Percentiles rank a stretch among this genome's conserved stretches.
Conservation (phyloP, 257 asterid genomes). For the Petunia secreta region DNA sequence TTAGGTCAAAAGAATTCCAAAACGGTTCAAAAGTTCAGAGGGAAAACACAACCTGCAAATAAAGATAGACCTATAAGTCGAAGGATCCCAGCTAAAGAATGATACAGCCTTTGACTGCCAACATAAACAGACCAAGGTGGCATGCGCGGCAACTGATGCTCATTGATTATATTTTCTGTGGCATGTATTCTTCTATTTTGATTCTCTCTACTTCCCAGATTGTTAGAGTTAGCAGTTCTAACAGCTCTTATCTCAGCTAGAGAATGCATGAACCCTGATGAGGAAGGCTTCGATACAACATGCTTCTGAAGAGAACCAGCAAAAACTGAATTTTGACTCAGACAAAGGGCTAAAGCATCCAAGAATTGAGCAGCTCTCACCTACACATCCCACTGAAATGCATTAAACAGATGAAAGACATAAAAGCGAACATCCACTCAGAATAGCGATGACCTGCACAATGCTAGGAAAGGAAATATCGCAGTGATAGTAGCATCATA, state of each 20-base stretch:
- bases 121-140: conserved; percentile 87
- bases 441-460: conserved; percentile 15
- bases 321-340: conserved; percentile 83
- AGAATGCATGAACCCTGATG: conserved; percentile 81
- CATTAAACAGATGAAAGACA: background rate
- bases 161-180: conserved; percentile 46
- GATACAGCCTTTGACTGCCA: conserved; percentile 81
- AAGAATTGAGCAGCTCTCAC: conserved; percentile 77
- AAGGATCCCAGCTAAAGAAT: conserved; percentile 75
- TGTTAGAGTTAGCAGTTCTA: conserved; percentile 33
- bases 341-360: conserved; percentile 86
- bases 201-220: conserved; percentile 40
- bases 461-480: conserved; percentile 4
- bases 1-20: conserved; percentile 18
- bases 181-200: conserved; percentile 44
- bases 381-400: conserved; percentile 42
- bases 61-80: conserved; percentile 75
- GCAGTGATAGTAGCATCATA: background rate
- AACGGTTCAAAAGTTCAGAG: conserved; percentile 30
- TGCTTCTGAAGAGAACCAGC: conserved; percentile 86
- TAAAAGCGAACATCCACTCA: conserved; percentile 4
- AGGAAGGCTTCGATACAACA: conserved; percentile 54
- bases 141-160: conserved; percentile 74
- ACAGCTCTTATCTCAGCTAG: conserved; percentile 78
- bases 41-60: conserved; percentile 64